Base-by-base conservation (phyloP, 2,329 filamentous ascomycete species). In the Claviceps fusiformis region DNA sequence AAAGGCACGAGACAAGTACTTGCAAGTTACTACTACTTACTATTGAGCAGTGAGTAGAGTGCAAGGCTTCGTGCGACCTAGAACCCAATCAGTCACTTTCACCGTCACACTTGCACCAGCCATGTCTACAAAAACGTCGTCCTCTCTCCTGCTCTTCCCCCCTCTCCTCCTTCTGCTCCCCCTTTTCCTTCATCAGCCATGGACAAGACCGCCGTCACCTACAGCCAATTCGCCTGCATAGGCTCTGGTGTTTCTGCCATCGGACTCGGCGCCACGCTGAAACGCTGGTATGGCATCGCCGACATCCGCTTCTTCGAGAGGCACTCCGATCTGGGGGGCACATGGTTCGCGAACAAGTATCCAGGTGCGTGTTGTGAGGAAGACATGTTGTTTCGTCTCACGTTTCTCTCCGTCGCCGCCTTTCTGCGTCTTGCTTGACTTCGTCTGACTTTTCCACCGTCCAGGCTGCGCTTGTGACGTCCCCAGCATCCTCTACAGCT, bases 291-390 rank as follows among this genome's bases (percentile, higher is more conserved):
- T 46, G 75, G 73, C 35, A 80, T 81, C 54, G 75, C 76, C 58
- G 79, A 83, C 57, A 75, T 85, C 60, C 70, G 71, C 33, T 74
- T 86, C 62, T 85, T 84, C 57, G 83, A 86, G 29, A 71, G 77
- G 13, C 71, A 80, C 57, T 67, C 71, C 4, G 74, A 75, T 3
- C 71, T 84, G 47, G 82, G 82, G 37, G 83, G 83, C 8, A 85
- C 82, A 1, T 86, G 83, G 83, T 75, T 74, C 66, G 75, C 75
- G 48, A 86, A 85, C 63, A 70, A 73, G 37, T 86, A 86, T 64
- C 82, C 79, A 10, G 77, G 77, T 64, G 67, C 8, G 55, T 35
- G 43, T 10, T 24, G 24, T 2, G 24, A 3, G 24, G 24, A 33
- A 7, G 3, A 33, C 31, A 6, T 33, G 5, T 33, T 33, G 31